Base-by-base conservation (phyloP, 495 filamentous ascomycete genomes). In the Penicillium soppii region DNA sequence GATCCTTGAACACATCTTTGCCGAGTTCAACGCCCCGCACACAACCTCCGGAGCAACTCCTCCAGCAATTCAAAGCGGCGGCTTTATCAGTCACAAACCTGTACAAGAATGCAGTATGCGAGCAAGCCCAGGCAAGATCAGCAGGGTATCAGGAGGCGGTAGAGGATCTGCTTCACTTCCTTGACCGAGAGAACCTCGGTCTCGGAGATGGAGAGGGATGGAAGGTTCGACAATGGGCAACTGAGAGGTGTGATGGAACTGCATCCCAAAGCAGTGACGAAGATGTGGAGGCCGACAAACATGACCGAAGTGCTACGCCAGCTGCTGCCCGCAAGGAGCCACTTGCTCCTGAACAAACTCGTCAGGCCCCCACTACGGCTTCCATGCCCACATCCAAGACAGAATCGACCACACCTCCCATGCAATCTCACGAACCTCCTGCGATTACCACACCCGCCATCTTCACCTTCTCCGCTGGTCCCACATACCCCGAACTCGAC, bases 81-180 rank as follows among this genome's bases (percentile, higher is more conserved):
- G 95, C 95, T 12, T 76, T 97, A 17, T 95, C 95, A 3, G 92
- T 97, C 44, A 97, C 95, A 39, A 92, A 91, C 55, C 85, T 99
- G 23, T 97, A 97, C 73, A 96, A 96, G 67, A 89, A 85, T 44
- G 91, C 92, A 13, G 86, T 86, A 2, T 75, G 82, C 45, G 87
- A 90, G 17, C 83, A 89, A 57, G 75, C 83, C n/a, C 84, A 86
- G 53, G 79, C 91, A 15, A 82, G 85, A 19, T 71, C 79, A 8
- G 82, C 88, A 32, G 95, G 95, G 5, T 97, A 97, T 59, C 91
- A 96, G 62, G 91, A 97, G 52, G 95, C 91, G 21, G 76, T 99
- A 39, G 91, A 97, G 46, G 94, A 97, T 52, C 70, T 99, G 4
- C 68, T 97, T 3, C 66, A 78, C 12, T 96, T 96, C 57, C 76